phyloP scores from a whole-genome alignment of 2,329 filamentous ascomycete species.

The Aureobasidium sp. region DNA sequence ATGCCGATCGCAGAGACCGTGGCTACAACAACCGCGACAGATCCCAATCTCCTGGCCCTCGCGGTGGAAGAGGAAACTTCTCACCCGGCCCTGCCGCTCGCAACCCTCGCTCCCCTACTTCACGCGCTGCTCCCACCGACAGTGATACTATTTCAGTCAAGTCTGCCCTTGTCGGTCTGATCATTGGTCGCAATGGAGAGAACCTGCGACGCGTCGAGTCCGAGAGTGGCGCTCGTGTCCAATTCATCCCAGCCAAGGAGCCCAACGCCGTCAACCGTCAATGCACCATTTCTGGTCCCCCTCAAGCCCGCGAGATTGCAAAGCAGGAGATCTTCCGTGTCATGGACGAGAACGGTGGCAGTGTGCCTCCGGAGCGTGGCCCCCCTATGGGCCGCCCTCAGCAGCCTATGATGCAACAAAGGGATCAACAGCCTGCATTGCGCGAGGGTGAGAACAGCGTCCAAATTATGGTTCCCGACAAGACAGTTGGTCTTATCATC shows the following conservation, averaged over 20 bases:
- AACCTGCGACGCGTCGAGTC: constrained; percentile 78
- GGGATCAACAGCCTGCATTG: constrained; percentile 36
- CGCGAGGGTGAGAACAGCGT: constrained; percentile 77
- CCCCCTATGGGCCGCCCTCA: not conserved
- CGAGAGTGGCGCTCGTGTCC: constrained; percentile 74
- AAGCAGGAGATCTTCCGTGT: constrained; percentile 79
- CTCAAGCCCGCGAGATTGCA: constrained; percentile 64
- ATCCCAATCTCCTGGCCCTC: constrained; percentile 59
- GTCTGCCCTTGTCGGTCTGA: constrained; percentile 76
- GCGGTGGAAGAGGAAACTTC: constrained; percentile 32
- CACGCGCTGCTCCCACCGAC: constrained; percentile 51
- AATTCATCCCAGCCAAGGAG: constrained; percentile 74
- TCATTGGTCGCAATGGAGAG: constrained; percentile 85
- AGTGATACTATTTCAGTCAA: constrained; percentile 83
- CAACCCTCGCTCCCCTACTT: constrained; percentile 26
- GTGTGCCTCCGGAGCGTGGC: constrained; percentile 8
- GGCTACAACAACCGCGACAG: constrained; percentile 59
- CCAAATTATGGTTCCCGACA: constrained; percentile 91
- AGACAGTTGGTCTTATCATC: constrained; percentile 87
- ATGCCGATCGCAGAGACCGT: constrained; percentile 48
- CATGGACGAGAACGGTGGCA: constrained; percentile 67
- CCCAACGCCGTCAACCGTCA: constrained; percentile 64
- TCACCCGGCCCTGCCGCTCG: constrained; percentile 17
- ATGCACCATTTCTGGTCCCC: constrained; percentile 75
- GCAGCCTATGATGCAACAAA: constrained; percentile 5